These are phyloP conservation scores for Aspergillus hortae DNA, from an alignment of 2,329 filamentous ascomycete species.

Conservation along the genomic window DNA sequence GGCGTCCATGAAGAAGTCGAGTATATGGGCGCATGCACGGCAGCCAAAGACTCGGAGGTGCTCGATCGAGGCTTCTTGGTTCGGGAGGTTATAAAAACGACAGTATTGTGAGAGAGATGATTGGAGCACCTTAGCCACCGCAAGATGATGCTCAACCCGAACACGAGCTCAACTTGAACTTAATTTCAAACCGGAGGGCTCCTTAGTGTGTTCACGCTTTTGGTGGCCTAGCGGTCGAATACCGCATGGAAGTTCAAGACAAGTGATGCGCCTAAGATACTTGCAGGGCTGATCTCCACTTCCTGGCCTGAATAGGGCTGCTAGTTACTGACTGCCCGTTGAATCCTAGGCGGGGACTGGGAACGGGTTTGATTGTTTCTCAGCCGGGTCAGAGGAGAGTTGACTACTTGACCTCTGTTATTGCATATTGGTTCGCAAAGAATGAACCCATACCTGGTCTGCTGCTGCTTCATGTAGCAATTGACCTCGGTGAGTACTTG, in stretches of 20 bases:
- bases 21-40: not conserved
- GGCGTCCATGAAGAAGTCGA: too few relatives aligned
- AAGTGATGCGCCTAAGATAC: not conserved
- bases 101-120: not conserved
- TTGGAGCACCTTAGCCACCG: not conserved
- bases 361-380: not conserved
- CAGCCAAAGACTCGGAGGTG: not conserved
- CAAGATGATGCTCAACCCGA: too few relatives aligned
- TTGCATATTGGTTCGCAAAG: too few relatives aligned
- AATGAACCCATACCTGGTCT: too few relatives aligned
- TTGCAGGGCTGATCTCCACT: not conserved
- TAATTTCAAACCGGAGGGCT: too few relatives aligned
- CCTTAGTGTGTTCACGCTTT: not conserved
- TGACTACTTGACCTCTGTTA: not conserved
- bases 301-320: not conserved
- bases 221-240: not conserved
- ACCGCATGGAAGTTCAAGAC: conserved; percentile 2
- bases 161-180: too few relatives aligned
- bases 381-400: not conserved
- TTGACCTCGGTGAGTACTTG: too few relatives aligned
- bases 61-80: not conserved
- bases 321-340: not conserved
- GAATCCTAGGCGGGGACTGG: not conserved
- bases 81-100: not conserved
- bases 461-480: too few relatives aligned